Conservation (phyloP, 1,284 basidiomycete species). For the Bjerkandera adusta region DNA sequence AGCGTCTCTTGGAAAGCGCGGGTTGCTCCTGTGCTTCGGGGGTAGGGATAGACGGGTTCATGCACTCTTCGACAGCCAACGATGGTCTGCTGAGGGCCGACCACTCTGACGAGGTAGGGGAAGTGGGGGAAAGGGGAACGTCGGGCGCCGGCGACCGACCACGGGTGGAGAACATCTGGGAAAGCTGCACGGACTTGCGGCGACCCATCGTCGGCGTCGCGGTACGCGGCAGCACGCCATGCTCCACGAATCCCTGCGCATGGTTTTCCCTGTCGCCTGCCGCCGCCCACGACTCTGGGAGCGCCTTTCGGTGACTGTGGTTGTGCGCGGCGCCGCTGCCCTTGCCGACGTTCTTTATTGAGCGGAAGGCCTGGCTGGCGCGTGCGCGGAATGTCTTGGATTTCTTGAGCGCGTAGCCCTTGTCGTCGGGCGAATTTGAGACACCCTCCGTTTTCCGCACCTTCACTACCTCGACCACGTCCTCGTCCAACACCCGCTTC, state of each 20-base stretch:
- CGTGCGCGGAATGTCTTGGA: slow-evolving; percentile 54
- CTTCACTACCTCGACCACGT: slow-evolving; percentile 68
- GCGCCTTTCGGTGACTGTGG: slow-evolving; percentile 7
- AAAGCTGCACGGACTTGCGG: slow-evolving; percentile 27
- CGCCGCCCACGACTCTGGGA: slow-evolving; percentile 10
- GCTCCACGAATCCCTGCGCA: slow-evolving; percentile 6
- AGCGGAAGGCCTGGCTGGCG: slow-evolving; percentile 58
- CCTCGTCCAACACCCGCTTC: slow-evolving; percentile 36
- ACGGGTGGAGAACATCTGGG: slow-evolving; percentile 28
- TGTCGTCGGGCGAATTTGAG: slow-evolving; percentile 25
- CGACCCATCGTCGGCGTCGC: slow-evolving; percentile 20
- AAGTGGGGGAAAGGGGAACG: slow-evolving; percentile 18
- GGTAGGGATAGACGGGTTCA: slow-evolving; percentile 9
- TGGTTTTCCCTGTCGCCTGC: slow-evolving; percentile 11
- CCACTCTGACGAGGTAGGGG: slow-evolving; percentile 15
- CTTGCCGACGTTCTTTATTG: slow-evolving; percentile 56
- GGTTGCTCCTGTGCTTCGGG: slow-evolving; percentile 13
- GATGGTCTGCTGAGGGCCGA: slow-evolving; percentile 16
- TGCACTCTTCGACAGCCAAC: slow-evolving; percentile 21
- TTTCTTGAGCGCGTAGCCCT: slow-evolving; percentile 33
- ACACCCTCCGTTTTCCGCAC: slow-evolving; percentile 46
- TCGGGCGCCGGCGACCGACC: slow-evolving; percentile 16
- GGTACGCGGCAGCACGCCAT: slow-evolving; percentile 19
- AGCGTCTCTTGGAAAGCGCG: slow-evolving; percentile 25
- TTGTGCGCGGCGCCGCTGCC: slow-evolving; percentile 25